Percentiles rank a stretch among this genome's conserved stretches.
phyloP scores from a whole-genome alignment of 768 basidiomycete species.

The Gyrodon lividus region DNA sequence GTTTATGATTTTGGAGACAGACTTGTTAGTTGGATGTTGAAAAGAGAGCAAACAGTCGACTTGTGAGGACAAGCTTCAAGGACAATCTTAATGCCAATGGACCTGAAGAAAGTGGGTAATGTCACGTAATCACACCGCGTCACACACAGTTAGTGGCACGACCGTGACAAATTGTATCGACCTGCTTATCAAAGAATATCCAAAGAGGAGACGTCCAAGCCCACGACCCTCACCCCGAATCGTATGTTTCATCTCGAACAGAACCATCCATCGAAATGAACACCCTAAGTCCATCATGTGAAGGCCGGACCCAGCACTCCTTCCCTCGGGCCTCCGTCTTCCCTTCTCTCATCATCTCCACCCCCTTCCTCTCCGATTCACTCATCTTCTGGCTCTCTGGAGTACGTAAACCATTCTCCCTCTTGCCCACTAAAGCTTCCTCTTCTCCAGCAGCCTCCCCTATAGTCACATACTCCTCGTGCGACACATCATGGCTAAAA shows the following conservation, averaged over 20 bases:
- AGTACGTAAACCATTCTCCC: too few relatives aligned
- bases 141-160: not conserved
- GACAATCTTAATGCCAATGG: not conserved
- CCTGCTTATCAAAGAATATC: too few relatives aligned
- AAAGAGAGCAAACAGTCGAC: not conserved
- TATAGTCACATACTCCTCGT: conserved; percentile 74
- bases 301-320: conserved; percentile 63
- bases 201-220: too few relatives aligned
- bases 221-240: conserved; percentile 7
- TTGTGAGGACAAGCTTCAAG: not conserved
- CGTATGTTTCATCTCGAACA: conserved; percentile 56
- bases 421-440: conserved; percentile 14
- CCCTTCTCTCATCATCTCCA: conserved; percentile 49
- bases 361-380: conserved; percentile 39
- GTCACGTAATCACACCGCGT: conserved; percentile 4
- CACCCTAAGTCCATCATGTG: conserved; percentile 71
- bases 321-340: conserved; percentile 43
- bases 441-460: conserved; percentile 48
- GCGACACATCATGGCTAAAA: conserved; percentile 73
- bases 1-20: not conserved
- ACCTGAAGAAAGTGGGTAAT: not conserved
- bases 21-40: not conserved
- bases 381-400: conserved; percentile 24
- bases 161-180: too few relatives aligned
- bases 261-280: conserved; percentile 39